These are phyloP conservation scores for Ophiostoma quercus DNA, from an alignment of 2,329 filamentous ascomycete species.

Conservation along the genomic window DNA sequence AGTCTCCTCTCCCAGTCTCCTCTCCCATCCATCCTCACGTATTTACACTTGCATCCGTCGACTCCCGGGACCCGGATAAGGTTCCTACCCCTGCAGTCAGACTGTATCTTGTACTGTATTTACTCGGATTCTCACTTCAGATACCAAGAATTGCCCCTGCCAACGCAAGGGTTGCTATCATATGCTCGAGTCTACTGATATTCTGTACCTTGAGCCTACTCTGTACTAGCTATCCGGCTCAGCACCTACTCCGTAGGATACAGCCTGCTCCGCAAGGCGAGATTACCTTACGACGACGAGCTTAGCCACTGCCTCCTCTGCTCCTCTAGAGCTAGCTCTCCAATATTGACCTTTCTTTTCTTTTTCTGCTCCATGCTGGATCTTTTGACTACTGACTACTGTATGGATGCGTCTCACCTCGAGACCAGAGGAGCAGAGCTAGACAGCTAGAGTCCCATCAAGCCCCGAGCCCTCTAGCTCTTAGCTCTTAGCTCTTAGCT, in stretches of 20 bases:
- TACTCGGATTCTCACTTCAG: too few species aligned
- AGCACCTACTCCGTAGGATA: too few species aligned
- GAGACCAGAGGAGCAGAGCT: too few species aligned
- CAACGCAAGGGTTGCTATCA: too few species aligned
- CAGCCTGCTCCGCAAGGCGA: not conserved
- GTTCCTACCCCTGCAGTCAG: slow-evolving; percentile 1
- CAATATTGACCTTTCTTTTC: not conserved
- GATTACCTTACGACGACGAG: not conserved
- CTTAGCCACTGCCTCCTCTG: not conserved
- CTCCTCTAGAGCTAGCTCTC: not conserved
- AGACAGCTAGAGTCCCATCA: too few species aligned
- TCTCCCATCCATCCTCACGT: not conserved
- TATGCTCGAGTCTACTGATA: too few species aligned
- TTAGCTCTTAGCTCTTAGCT: not conserved
- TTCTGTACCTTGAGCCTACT: too few species aligned
- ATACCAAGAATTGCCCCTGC: too few species aligned
- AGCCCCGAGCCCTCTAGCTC: not conserved
- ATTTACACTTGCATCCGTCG: slow-evolving; percentile 6
- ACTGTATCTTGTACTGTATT: not conserved
- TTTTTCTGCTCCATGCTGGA: not conserved
- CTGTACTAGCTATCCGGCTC: too few species aligned
- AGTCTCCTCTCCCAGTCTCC: too few species aligned
- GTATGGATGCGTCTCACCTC: not conserved
- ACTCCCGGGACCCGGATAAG: slow-evolving; percentile 2
- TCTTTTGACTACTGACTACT: too few species aligned